Conservation (phyloP, 2,329 filamentous ascomycete species). For the Phoma sp. region DNA sequence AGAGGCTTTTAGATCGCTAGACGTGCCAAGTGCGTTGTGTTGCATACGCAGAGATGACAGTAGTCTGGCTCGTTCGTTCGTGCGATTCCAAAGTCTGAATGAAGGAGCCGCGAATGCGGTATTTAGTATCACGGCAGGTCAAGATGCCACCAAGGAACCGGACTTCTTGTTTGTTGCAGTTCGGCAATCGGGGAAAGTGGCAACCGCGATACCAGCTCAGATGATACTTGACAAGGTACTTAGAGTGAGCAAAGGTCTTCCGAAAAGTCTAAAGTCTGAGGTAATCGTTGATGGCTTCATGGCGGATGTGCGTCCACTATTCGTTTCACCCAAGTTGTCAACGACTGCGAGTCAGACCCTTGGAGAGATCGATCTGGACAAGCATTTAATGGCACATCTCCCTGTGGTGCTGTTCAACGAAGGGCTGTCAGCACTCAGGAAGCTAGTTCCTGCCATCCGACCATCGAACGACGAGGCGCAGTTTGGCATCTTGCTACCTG, state of each 20-base stretch:
- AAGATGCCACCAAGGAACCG: neutral
- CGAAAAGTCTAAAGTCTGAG: conserved; percentile 32
- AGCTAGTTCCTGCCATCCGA: conserved; percentile 5
- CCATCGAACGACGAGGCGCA: conserved; percentile 16
- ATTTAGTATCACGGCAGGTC: conserved; percentile 29
- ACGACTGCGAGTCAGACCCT: conserved; percentile 4
- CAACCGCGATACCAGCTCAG: conserved; percentile 15
- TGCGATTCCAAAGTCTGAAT: conserved; percentile 35
- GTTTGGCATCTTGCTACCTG: conserved; percentile 37
- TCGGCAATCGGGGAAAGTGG: conserved; percentile 5
- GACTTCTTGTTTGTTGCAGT: conserved; percentile 27
- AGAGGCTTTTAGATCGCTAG: conserved; percentile 11
- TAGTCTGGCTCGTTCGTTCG: conserved; percentile 9
- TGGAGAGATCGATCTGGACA: conserved; percentile 12
- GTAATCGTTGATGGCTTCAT: conserved; percentile 38
- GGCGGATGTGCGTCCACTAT: conserved; percentile 36
- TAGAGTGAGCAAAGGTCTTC: conserved; percentile 37
- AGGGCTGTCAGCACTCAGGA: conserved; percentile 6
- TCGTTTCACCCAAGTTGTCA: conserved; percentile 18
- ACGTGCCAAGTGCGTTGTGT: conserved; percentile 18
- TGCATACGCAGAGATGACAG: conserved; percentile 17
- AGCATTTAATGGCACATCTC: conserved; percentile 13
- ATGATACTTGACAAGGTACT: conserved; percentile 31
- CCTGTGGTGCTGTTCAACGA: conserved; percentile 7
- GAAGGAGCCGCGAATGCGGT: conserved; percentile 46